Percentiles rank a stretch among this genome's conserved stretches.
phyloP scores from a whole-genome alignment of 257 asterid genomes.

The Solanum rostratum region DNA sequence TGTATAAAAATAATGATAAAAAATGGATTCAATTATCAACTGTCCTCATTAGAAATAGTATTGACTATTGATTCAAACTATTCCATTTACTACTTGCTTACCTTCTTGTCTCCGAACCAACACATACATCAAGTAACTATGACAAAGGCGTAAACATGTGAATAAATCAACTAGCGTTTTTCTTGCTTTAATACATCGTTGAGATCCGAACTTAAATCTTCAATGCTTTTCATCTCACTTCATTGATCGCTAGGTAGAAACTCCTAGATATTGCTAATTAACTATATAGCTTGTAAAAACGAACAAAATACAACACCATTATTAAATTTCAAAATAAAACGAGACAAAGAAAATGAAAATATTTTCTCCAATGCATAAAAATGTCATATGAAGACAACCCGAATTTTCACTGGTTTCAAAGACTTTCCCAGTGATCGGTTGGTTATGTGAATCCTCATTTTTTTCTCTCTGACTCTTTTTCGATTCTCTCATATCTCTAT shows the following conservation, averaged over 20 bases:
- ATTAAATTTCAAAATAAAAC: background rate
- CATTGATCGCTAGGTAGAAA: background rate
- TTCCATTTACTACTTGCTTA: background rate
- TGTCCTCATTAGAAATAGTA: too few species aligned
- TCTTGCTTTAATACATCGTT: background rate
- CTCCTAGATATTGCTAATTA: too few species aligned
- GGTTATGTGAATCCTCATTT: slow-evolving; percentile 10
- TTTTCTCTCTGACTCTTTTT: background rate
- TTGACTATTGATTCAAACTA: background rate
- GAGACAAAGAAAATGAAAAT: background rate
- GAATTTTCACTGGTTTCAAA: background rate
- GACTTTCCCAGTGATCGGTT: slow-evolving; percentile 34
- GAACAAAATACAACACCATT: background rate
- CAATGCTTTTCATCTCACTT: background rate
- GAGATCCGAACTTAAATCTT: background rate
- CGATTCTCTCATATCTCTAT: background rate
- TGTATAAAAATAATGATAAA: too few species aligned
- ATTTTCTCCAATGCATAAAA: slow-evolving; percentile 4
- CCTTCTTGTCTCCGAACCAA: background rate
- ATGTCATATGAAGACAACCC: slow-evolving; percentile 12
- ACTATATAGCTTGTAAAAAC: background rate
- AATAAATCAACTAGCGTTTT: background rate
- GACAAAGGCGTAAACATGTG: background rate
- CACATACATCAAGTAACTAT: background rate
- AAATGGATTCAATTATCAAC: too few species aligned